phyloP scores from a whole-genome alignment of 1,284 basidiomycete genomes.

The Lentinula novae-zelandiae region DNA sequence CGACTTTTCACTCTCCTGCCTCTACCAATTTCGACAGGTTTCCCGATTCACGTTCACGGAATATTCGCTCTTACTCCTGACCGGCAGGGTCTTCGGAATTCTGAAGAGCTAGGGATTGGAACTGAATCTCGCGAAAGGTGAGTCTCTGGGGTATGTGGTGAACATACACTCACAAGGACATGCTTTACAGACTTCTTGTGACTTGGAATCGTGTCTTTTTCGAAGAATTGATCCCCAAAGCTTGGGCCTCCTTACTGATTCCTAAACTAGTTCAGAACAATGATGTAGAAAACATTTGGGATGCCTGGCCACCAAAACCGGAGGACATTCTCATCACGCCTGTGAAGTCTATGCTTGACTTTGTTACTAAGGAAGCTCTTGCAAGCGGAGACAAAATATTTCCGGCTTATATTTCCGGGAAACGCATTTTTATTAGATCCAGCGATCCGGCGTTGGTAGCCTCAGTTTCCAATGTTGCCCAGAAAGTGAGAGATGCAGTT shows the following conservation, averaged over 20 bases:
- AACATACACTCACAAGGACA: background rate
- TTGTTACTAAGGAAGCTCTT: background rate
- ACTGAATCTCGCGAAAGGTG: slow-evolving; percentile 38
- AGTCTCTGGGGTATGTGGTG: slow-evolving; percentile 15
- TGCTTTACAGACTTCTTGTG: background rate
- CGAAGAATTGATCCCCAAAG: background rate
- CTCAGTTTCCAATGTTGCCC: background rate
- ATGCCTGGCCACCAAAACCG: slow-evolving; percentile 1
- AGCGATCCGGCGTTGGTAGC: background rate
- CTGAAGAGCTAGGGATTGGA: slow-evolving; percentile 35
- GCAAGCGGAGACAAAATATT: background rate
- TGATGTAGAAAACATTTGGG: background rate
- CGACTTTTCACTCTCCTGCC: slow-evolving; percentile 46
- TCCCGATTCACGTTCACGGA: slow-evolving; percentile 42
- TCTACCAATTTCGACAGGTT: slow-evolving; percentile 41
- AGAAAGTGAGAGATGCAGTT: background rate
- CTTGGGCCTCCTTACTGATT: background rate
- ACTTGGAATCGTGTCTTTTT: slow-evolving; percentile 2
- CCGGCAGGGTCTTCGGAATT: slow-evolving; percentile 41
- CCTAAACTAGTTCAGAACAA: background rate
- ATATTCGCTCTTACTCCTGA: slow-evolving; percentile 44
- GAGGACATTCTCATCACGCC: background rate
- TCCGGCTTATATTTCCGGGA: background rate
- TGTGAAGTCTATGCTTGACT: background rate
- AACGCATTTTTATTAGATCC: background rate